These are phyloP conservation scores for Cystobasidium pallidum DNA, from an alignment of 1,284 basidiomycete genomes.

Conservation along the genomic window DNA sequence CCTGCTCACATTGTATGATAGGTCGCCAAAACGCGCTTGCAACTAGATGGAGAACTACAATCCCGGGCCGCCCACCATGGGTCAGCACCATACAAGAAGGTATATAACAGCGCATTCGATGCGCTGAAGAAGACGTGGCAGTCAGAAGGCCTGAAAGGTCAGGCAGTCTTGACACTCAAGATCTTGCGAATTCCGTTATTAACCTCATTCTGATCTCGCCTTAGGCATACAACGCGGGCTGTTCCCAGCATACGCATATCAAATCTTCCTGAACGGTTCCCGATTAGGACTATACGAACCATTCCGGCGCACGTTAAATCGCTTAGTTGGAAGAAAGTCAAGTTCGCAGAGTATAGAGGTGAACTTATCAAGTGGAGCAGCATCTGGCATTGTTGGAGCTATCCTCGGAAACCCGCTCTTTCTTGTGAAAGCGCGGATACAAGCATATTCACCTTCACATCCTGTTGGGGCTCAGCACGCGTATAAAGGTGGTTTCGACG, in stretches of 20 bases:
- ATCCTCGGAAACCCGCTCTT: constrained; percentile 91
- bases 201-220: no score
- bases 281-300: constrained; percentile 97
- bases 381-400: constrained; percentile 59
- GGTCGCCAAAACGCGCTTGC: constrained; percentile 89
- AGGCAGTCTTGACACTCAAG: no score
- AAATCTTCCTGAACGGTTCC: constrained; percentile 92
- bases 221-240: constrained; percentile 87
- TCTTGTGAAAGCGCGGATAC: constrained; percentile 95
- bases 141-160: constrained; percentile 73
- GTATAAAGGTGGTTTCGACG: constrained; percentile 82
- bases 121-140: constrained; percentile 85
- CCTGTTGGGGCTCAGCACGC: constrained; percentile 92
- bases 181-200: no score
- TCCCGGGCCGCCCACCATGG: constrained; percentile 30
- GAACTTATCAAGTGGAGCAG: constrained; percentile 48
- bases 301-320: constrained; percentile 74
- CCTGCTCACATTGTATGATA: neutral
- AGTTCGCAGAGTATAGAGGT: constrained; percentile 45
- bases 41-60: constrained; percentile 85
- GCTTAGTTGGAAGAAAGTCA: constrained; percentile 63
- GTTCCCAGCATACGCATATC: constrained; percentile 88
- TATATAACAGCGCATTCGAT: constrained; percentile 88
- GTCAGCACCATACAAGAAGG: constrained; percentile 65
- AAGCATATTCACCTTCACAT: constrained; percentile 90